Evolutionary conservation across 2,329 filamentous ascomycete species (phyloP).

Genomic region (Monilinia vaccinii-corymbosi): DNA sequence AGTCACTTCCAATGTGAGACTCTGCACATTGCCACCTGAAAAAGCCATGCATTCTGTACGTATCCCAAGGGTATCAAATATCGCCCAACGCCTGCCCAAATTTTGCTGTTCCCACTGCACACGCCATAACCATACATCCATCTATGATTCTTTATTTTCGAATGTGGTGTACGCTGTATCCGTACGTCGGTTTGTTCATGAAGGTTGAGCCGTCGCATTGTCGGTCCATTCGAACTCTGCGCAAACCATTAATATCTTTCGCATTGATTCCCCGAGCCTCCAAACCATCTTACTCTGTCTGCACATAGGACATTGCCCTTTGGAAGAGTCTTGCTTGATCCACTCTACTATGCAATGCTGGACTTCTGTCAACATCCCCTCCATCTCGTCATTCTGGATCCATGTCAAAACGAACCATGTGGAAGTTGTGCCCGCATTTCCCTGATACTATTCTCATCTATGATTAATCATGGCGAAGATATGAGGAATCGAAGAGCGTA

Average conservation of each 20-base stretch:
- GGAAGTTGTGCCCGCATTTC: conserved; percentile 95
- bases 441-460: conserved; percentile 60
- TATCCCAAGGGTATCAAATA: conserved; percentile 5
- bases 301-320: conserved; percentile 96
- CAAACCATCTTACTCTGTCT: conserved; percentile 60
- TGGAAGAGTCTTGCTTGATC: conserved; percentile 90
- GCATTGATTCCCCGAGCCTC: not conserved
- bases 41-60: not conserved
- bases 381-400: not conserved
- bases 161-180: not conserved
- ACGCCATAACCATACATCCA: not conserved
- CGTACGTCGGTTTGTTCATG: not conserved
- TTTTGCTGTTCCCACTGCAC: not conserved
- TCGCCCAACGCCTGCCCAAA: not conserved
- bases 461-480: not conserved
- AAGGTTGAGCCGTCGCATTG: not conserved
- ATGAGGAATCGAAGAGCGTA: conserved; percentile 37
- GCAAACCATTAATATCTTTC: not conserved
- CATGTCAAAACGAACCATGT: conserved; percentile 58
- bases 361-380: not conserved
- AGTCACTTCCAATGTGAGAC: not conserved
- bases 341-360: conserved; percentile 94
- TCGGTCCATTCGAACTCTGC: conserved; percentile 10
- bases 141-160: not conserved
- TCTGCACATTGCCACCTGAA: not conserved